Percentiles rank a stretch among this genome's conserved stretches.
Conservation (phyloP, 108 stramenopile genomes). For the Cyclostephanos invisitatus region DNA sequence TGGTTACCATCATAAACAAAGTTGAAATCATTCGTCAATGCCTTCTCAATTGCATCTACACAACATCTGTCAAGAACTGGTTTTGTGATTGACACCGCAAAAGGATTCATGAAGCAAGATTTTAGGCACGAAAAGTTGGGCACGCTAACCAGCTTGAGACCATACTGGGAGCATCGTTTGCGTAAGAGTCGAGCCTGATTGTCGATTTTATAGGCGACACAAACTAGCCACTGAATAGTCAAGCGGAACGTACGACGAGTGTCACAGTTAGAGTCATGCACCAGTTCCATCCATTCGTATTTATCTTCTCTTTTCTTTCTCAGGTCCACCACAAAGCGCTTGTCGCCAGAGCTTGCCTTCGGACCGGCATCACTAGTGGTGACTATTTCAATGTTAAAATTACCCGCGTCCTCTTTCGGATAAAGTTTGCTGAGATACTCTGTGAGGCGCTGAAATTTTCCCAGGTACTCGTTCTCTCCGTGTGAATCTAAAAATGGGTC, state of each 20-base stretch:
- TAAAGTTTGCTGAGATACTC: constrained; percentile 76
- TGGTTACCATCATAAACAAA: constrained; percentile 84
- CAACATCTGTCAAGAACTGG: constrained; percentile 46
- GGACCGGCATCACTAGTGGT: constrained; percentile 26
- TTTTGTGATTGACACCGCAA: constrained; percentile 62
- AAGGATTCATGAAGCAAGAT: constrained; percentile 71
- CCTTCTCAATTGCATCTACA: constrained; percentile 51
- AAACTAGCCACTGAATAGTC: constrained; percentile 90
- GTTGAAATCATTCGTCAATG: constrained; percentile 50
- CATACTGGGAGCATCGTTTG: constrained; percentile 76
- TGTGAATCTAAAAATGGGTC: constrained; percentile 51
- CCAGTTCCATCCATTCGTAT: constrained; percentile 86
- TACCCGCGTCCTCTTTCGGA: constrained; percentile 49
- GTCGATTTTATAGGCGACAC: constrained; percentile 78
- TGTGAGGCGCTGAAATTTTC: constrained; percentile 67
- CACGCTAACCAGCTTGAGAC: constrained; percentile 67
- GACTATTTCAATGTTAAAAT: constrained; percentile 53
- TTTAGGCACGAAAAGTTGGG: constrained; percentile 64
- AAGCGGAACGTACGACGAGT: constrained; percentile 78
- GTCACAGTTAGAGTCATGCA: constrained; percentile 68
- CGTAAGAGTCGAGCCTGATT: constrained; percentile 81
- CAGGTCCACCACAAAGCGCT: constrained; percentile 63
- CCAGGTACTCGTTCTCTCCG: constrained; percentile 70
- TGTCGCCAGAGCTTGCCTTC: constrained; percentile 49
- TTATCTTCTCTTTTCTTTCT: constrained; percentile 66